A percentile compares a stretch with the other conserved stretches of the same genome.
phyloP scores from a whole-genome alignment of 106 monocot genomes.

The Phalaenopsis equestris region DNA sequence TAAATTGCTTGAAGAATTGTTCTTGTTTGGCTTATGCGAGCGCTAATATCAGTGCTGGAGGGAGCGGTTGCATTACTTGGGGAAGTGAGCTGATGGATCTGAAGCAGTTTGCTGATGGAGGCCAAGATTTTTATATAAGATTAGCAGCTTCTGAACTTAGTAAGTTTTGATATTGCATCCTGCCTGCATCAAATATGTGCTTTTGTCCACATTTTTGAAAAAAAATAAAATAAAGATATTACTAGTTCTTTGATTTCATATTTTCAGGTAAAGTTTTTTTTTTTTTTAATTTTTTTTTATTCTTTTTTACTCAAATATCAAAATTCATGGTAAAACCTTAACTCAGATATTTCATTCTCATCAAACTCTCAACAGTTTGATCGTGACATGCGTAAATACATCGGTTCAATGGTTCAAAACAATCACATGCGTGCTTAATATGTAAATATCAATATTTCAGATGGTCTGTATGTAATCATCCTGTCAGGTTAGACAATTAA shows the following conservation, averaged over 20 bases:
- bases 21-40: conserved; percentile 11
- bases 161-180: background rate
- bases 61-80: conserved; percentile 6
- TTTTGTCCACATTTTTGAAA: background rate
- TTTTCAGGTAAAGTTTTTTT: background rate
- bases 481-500: too few species aligned
- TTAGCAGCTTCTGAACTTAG: background rate
- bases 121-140: background rate
- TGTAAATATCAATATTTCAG: too few species aligned
- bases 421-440: too few species aligned
- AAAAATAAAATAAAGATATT: background rate
- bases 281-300: too few species aligned
- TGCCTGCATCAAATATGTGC: background rate
- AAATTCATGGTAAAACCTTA: too few species aligned
- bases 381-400: too few species aligned
- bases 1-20: conserved; percentile 1
- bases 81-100: background rate
- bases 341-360: too few species aligned
- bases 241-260: background rate
- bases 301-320: too few species aligned
- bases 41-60: background rate
- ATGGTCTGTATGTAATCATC: too few species aligned
- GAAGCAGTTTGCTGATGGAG: background rate
- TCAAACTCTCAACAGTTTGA: too few species aligned
- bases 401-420: too few species aligned